A percentile compares a stretch with the other conserved stretches of the same genome.
Conservation (phyloP, 805 yeast genomes). For the Kodamaea hsintzibuensis region DNA sequence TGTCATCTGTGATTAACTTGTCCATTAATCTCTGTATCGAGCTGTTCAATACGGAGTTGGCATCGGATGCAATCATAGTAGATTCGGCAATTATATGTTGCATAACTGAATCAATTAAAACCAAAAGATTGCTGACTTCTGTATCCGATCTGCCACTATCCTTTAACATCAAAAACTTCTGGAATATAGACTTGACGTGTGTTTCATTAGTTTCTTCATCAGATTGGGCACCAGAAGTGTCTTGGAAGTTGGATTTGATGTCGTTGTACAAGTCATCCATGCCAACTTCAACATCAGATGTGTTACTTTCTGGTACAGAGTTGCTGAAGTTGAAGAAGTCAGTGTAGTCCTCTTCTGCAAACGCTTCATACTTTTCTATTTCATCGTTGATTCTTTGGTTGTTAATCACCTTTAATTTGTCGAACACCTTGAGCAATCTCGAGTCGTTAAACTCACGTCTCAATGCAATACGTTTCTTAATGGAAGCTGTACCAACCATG, state of each 20-base stretch:
- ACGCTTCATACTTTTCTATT: conserved; percentile 38
- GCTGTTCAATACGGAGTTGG: conserved; percentile 29
- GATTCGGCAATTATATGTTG: conserved; percentile 32
- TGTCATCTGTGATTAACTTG: conserved; percentile 34
- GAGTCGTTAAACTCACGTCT: conserved; percentile 41
- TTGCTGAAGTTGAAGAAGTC: conserved; percentile 18
- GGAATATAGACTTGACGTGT: conserved; percentile 23
- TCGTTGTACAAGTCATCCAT: conserved; percentile 15
- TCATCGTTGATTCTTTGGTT: conserved; percentile 35
- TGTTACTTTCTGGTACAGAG: conserved; percentile 9
- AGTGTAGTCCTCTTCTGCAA: conserved; percentile 41
- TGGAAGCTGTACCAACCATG: conserved; percentile 26
- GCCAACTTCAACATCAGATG: conserved; percentile 9
- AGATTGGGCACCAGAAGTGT: neutral
- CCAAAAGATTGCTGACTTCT: conserved; percentile 27
- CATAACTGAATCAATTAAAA: conserved; percentile 32
- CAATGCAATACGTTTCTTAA: conserved; percentile 29
- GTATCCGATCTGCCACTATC: conserved; percentile 22
- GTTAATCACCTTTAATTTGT: conserved; percentile 32
- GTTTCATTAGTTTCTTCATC: conserved; percentile 1
- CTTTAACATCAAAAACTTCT: conserved; percentile 27
- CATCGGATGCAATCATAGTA: conserved; percentile 21
- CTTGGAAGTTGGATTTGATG: conserved; percentile 10
- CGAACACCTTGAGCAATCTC: conserved; percentile 34
- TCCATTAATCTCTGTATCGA: conserved; percentile 38